Evolutionary conservation across 148 eudicot genomes (phyloP).

Genomic region (Beta vulgaris): DNA sequence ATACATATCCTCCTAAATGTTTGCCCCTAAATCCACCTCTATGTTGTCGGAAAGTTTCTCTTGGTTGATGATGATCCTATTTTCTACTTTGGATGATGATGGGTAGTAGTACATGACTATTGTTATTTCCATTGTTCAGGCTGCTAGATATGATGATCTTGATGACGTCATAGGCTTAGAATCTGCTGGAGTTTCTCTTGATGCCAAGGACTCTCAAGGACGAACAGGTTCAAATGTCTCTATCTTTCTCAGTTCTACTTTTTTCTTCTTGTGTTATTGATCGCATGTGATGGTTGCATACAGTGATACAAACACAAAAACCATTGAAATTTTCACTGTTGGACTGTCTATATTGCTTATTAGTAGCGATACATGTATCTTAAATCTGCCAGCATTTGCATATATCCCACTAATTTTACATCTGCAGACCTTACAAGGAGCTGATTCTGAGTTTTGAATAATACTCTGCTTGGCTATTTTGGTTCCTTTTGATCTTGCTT

Average conservation of each 20-base stretch:
- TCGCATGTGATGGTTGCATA: background rate
- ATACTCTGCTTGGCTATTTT: background rate
- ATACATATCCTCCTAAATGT: background rate
- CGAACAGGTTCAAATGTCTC: constrained; percentile 57
- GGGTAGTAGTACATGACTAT: background rate
- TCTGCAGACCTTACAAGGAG: background rate
- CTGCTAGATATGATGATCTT: constrained; percentile 87
- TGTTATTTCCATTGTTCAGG: constrained; percentile 34
- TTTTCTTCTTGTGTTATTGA: background rate
- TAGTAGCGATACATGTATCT: background rate
- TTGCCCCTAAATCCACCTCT: background rate
- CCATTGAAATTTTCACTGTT: background rate
- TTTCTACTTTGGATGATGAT: background rate
- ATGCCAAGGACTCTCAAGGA: constrained; percentile 73
- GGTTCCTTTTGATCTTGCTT: background rate
- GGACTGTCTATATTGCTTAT: background rate
- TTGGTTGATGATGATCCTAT: background rate
- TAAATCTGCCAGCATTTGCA: background rate
- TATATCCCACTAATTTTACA: background rate
- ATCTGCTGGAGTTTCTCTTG: constrained; percentile 56
- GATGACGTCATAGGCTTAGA: constrained; percentile 63
- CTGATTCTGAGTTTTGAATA: background rate
- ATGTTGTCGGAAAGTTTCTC: background rate
- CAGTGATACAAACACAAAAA: background rate
- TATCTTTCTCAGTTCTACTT: background rate